Evolutionary conservation across 2,329 filamentous ascomycete species (phyloP).

Genomic region (Diaporthe citriasiana): DNA sequence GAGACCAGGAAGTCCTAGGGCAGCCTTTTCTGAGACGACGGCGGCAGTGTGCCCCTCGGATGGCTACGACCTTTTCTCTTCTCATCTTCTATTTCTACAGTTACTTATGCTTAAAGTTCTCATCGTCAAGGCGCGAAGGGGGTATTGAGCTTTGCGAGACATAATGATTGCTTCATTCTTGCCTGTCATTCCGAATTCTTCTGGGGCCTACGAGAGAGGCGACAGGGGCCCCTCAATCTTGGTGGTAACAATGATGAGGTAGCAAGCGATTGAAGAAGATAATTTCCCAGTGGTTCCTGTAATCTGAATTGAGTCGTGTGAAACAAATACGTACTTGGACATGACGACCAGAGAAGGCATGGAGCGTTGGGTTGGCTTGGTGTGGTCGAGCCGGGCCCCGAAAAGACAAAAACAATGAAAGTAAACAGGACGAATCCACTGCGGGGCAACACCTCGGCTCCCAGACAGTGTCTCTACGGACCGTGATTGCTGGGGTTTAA

Average conservation of each 20-base stretch:
- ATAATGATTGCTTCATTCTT: conserved; percentile 29
- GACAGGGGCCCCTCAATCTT: not conserved
- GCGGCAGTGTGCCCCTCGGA: not conserved
- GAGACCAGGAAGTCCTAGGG: conserved; percentile 54
- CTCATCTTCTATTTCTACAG: not conserved
- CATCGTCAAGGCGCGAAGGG: conserved; percentile 3
- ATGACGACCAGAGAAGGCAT: not conserved
- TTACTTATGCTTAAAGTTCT: not conserved
- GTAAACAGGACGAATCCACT: conserved; percentile 25
- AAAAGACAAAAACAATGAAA: conserved; percentile 35
- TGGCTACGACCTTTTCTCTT: conserved; percentile 3
- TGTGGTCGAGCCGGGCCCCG: conserved; percentile 6
- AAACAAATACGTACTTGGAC: not conserved
- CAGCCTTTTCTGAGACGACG: not conserved
- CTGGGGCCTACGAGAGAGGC: not conserved
- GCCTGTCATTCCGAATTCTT: not conserved
- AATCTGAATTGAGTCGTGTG: not conserved
- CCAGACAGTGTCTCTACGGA: conserved; percentile 23
- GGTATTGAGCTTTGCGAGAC: conserved; percentile 32
- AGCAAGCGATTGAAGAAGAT: conserved; percentile 35
- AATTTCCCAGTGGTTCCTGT: conserved; percentile 29
- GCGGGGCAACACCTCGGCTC: conserved; percentile 35
- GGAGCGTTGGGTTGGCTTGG: not conserved
- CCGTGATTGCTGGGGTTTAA: conserved; percentile 30
- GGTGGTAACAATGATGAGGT: conserved; percentile 15